A percentile compares a stretch with the other conserved stretches of the same genome.
These are phyloP conservation scores for Aquanectria penicillioides DNA, from an alignment of 2,329 filamentous ascomycete genomes.

Conservation along the genomic window DNA sequence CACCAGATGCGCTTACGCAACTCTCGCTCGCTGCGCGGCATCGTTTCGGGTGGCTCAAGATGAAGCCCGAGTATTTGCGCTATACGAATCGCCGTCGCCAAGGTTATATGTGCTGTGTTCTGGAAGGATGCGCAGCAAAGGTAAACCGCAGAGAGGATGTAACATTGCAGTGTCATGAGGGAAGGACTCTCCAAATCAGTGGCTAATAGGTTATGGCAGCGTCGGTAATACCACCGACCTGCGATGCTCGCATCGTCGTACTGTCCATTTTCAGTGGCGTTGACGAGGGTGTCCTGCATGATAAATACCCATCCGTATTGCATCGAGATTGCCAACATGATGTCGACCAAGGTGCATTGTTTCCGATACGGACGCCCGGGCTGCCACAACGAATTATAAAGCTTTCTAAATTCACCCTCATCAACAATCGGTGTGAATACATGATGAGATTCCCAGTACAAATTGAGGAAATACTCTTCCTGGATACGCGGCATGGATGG, in stretches of 20 bases:
- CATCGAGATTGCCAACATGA: slow-evolving; percentile 62
- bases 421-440: slow-evolving; percentile 51
- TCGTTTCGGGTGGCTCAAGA: slow-evolving; percentile 51
- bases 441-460: slow-evolving; percentile 59
- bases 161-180: slow-evolving; percentile 58
- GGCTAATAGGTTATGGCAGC: slow-evolving; percentile 55
- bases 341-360: slow-evolving; percentile 61
- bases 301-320: slow-evolving; percentile 52
- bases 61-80: slow-evolving; percentile 61
- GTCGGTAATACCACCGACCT: slow-evolving; percentile 57
- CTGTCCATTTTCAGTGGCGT: background rate
- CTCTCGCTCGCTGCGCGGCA: slow-evolving; percentile 50
- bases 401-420: slow-evolving; percentile 53
- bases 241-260: slow-evolving; percentile 53
- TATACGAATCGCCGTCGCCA: slow-evolving; percentile 53
- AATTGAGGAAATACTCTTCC: slow-evolving; percentile 57
- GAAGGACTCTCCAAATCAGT: slow-evolving; percentile 58
- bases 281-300: background rate
- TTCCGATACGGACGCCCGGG: slow-evolving; percentile 40
- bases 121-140: slow-evolving; percentile 59
- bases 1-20: slow-evolving; percentile 63
- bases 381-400: slow-evolving; percentile 54
- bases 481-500: slow-evolving; percentile 53
- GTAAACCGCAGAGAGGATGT: slow-evolving; percentile 56
- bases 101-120: slow-evolving; percentile 56